phyloP scores from a whole-genome alignment of 352 stramenopile species.

The Aphanomyces invadans region DNA sequence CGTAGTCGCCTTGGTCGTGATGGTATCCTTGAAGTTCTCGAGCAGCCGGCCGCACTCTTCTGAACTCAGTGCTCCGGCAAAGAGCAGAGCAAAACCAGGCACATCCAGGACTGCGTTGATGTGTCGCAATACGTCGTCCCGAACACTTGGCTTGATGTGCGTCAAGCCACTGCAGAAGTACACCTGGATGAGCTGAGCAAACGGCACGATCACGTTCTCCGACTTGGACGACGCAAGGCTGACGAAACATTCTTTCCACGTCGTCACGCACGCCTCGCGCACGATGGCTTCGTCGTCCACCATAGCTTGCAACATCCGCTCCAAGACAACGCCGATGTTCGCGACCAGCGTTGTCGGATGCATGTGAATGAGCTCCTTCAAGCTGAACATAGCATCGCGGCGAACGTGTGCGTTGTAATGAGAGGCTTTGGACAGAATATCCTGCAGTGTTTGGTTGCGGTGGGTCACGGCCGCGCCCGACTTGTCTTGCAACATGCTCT shows the following conservation, averaged over 20 bases:
- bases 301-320: conserved; percentile 64
- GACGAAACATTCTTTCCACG: conserved; percentile 40
- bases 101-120: conserved; percentile 60
- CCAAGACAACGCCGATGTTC: conserved; percentile 65
- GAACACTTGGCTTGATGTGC: conserved; percentile 65
- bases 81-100: conserved; percentile 35
- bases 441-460: conserved; percentile 52
- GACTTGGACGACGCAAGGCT: conserved; percentile 30
- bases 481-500: conserved; percentile 71
- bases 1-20: conserved; percentile 51
- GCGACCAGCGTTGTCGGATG: conserved; percentile 50
- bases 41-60: conserved; percentile 56
- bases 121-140: conserved; percentile 59
- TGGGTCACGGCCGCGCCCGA: conserved; percentile 50
- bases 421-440: conserved; percentile 53
- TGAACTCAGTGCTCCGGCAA: conserved; percentile 42
- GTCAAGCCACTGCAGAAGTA: conserved; percentile 78
- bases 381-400: conserved; percentile 53
- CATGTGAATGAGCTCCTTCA: conserved; percentile 48
- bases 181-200: conserved; percentile 60
- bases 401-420: conserved; percentile 81
- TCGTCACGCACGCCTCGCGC: conserved; percentile 51
- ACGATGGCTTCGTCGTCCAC: conserved; percentile 75
- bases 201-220: conserved; percentile 36
- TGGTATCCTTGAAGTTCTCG: conserved; percentile 73